Evolutionary conservation across 192 early-diverging fungal genomes (phyloP).

Genomic region (Kickxella alabastrina): DNA sequence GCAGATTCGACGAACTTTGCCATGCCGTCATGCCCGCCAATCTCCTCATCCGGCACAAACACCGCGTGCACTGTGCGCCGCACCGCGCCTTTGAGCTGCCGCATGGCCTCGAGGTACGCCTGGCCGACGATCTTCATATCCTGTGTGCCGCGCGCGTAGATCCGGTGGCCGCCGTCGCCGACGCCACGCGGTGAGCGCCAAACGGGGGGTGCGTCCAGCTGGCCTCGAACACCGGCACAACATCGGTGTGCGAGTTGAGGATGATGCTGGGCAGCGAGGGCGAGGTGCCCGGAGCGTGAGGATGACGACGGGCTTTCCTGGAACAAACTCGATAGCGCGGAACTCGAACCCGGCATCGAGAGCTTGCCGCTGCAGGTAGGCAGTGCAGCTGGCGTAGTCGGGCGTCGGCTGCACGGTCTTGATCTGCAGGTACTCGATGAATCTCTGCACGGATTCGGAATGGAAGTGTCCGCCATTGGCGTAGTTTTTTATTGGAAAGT

Average conservation of each 20-base stretch:
- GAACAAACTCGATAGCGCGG: slow-evolving; percentile 51
- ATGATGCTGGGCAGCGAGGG: slow-evolving; percentile 59
- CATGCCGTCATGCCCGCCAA: slow-evolving; percentile 82
- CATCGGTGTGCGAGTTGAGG: slow-evolving; percentile 86
- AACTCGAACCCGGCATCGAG: slow-evolving; percentile 63
- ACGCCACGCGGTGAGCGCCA: slow-evolving; percentile 57
- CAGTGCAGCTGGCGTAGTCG: slow-evolving; percentile 65
- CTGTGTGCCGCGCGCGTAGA: slow-evolving; percentile 80
- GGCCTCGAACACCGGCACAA: slow-evolving; percentile 80
- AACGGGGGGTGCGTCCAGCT: slow-evolving; percentile 78
- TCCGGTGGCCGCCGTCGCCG: slow-evolving; percentile 56
- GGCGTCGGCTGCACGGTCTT: slow-evolving; percentile 83
- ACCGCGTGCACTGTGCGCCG: slow-evolving; percentile 70
- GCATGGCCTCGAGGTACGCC: slow-evolving; percentile 79
- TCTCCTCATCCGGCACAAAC: slow-evolving; percentile 84
- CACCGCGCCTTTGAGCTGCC: slow-evolving; percentile 55
- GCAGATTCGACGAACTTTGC: slow-evolving; percentile 57
- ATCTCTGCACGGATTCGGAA: slow-evolving; percentile 44
- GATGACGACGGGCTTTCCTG: slow-evolving; percentile 69
- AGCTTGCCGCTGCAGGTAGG: slow-evolving; percentile 65
- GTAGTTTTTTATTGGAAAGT: neutral
- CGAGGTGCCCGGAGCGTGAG: slow-evolving; percentile 63
- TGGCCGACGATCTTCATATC: slow-evolving; percentile 91
- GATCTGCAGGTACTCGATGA: slow-evolving; percentile 80
- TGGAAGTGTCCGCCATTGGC: neutral